phyloP scores from a whole-genome alignment of 257 asterid genomes.

The Nicotiana knightiana region DNA sequence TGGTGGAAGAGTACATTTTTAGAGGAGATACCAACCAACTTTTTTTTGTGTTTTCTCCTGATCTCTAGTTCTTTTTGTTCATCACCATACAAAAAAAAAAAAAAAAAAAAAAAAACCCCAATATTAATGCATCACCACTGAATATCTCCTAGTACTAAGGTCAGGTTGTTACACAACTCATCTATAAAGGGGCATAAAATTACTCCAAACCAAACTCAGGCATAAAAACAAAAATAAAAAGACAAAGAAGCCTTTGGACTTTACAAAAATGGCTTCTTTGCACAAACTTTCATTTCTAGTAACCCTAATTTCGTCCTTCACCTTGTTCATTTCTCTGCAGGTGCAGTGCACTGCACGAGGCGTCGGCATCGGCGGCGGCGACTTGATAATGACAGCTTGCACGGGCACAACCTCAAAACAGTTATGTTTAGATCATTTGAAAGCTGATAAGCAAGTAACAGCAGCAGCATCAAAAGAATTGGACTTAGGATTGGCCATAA shows the following conservation, averaged over 20 bases:
- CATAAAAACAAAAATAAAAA: neutral
- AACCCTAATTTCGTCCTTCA: neutral
- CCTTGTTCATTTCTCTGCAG: neutral
- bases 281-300: neutral
- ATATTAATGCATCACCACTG: neutral
- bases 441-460: neutral
- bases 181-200: neutral
- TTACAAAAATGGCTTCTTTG: slow-evolving; percentile 3
- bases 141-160: neutral
- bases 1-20: no score
- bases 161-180: neutral
- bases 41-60: neutral
- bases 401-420: neutral
- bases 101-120: neutral
- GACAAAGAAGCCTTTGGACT: neutral
- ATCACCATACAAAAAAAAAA: neutral
- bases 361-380: no score
- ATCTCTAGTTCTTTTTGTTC: neutral
- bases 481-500: neutral
- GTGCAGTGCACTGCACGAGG: neutral
- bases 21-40: neutral
- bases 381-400: neutral
- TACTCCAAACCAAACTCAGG: neutral
- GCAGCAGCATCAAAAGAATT: neutral
- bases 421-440: neutral